A percentile compares a stretch with the other conserved stretches of the same genome.
Conservation (phyloP, 202 grass and related monocot genomes). For the Bolboschoenoplectus hybrid region DNA sequence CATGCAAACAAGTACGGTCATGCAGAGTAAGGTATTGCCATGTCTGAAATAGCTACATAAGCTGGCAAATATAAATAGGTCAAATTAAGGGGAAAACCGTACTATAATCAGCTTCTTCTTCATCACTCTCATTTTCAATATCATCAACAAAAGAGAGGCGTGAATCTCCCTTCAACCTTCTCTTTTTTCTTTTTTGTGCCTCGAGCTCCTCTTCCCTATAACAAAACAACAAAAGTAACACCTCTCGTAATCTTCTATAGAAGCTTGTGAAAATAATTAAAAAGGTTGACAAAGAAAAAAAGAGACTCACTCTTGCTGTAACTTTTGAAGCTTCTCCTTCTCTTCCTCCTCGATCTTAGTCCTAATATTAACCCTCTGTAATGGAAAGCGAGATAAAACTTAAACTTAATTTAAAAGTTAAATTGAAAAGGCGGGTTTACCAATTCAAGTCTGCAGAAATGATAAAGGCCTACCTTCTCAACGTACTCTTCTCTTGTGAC, state of each 20-base stretch:
- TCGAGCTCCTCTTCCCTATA: slow-evolving; percentile 90
- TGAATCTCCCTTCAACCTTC: slow-evolving; percentile 78
- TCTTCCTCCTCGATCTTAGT: slow-evolving; percentile 97
- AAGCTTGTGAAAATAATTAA: not conserved
- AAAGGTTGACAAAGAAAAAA: not conserved
- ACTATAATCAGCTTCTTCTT: slow-evolving; percentile 83
- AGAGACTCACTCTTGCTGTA: slow-evolving; percentile 89
- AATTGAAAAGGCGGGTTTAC: not conserved
- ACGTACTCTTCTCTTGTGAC: slow-evolving; percentile 99
- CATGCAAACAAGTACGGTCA: not conserved
- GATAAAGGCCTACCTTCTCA: slow-evolving; percentile 67
- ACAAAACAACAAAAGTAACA: slow-evolving; percentile 34
- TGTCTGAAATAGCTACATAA: slow-evolving; percentile 3
- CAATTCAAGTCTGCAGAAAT: not conserved
- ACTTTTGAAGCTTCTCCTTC: slow-evolving; percentile 97
- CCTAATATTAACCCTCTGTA: slow-evolving; percentile 92
- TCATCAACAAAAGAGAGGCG: slow-evolving; percentile 83
- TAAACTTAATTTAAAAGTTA: not conserved
- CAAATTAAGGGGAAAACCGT: slow-evolving; percentile 33
- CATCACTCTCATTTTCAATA: slow-evolving; percentile 83
- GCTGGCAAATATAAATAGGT: slow-evolving; percentile 21
- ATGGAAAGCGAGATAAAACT: slow-evolving; percentile 17
- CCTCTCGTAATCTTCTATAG: not conserved
- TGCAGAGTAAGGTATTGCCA: not conserved
- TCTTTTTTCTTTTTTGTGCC: slow-evolving; percentile 95